These are phyloP conservation scores for Suaeda aralocaspica DNA, from an alignment of 148 eudicot genomes.

Conservation along the genomic window DNA sequence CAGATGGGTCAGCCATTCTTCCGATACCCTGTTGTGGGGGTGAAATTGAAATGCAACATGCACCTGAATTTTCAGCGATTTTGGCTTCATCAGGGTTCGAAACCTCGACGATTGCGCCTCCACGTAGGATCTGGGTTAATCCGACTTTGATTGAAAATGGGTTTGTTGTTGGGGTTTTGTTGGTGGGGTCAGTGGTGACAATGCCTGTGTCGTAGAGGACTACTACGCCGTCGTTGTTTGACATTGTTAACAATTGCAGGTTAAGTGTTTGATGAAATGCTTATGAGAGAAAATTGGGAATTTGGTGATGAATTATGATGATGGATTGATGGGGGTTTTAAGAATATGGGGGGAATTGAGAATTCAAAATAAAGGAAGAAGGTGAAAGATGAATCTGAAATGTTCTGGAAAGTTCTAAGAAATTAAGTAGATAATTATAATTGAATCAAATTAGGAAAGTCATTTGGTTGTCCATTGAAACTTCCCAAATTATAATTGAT, in stretches of 20 bases:
- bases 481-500: no score
- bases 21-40: constrained; percentile 23
- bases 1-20: constrained; percentile 51
- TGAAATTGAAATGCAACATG: constrained; percentile 44
- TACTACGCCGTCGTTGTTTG: constrained; percentile 54
- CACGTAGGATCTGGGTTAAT: constrained; percentile 47
- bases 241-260: constrained; percentile 40
- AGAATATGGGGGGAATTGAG: not conserved
- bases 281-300: not conserved
- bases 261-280: constrained; percentile 39
- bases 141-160: constrained; percentile 52
- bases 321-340: not conserved
- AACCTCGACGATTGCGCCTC: constrained; percentile 56
- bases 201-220: constrained; percentile 44
- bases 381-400: constrained; percentile 16
- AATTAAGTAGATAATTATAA: not conserved
- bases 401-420: constrained; percentile 44
- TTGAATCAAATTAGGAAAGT: no score
- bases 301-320: not conserved
- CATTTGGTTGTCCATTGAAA: no score
- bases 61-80: constrained; percentile 62
- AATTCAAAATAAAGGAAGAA: not conserved
- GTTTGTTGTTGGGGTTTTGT: constrained; percentile 28
- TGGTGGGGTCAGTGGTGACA: constrained; percentile 35
- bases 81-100: constrained; percentile 43